Percentiles rank a stretch among this genome's conserved stretches.
These are phyloP conservation scores for Barnettozyma siamensis DNA, from an alignment of 805 yeast species.

Conservation along the genomic window DNA sequence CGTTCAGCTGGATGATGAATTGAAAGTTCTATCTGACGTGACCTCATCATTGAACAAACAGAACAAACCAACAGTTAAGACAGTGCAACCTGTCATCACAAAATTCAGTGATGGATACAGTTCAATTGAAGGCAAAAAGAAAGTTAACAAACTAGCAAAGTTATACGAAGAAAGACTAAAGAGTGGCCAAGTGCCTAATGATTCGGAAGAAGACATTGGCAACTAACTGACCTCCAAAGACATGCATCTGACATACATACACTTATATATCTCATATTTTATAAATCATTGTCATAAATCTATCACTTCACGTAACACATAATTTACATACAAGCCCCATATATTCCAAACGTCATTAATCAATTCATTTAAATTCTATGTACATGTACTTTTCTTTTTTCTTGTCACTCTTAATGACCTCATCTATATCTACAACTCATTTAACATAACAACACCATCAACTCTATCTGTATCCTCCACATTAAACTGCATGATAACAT, in stretches of 20 bases:
- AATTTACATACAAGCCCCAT: neutral
- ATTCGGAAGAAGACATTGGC: neutral
- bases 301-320: neutral
- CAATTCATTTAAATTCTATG: no score
- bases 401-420: no score
- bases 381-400: no score
- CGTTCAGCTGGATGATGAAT: slow-evolving; percentile 5
- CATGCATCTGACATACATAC: no score
- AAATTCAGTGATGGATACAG: slow-evolving; percentile 27
- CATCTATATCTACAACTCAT: slow-evolving; percentile 11
- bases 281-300: no score
- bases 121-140: slow-evolving; percentile 35
- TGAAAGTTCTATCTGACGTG: slow-evolving; percentile 18
- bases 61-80: slow-evolving; percentile 4
- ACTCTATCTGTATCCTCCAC: slow-evolving; percentile 39
- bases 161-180: slow-evolving; percentile 54
- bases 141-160: slow-evolving; percentile 57
- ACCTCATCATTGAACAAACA: slow-evolving; percentile 20
- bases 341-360: neutral
- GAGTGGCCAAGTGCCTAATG: neutral
- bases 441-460: slow-evolving; percentile 35
- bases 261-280: no score
- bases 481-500: slow-evolving; percentile 32
- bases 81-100: slow-evolving; percentile 12
- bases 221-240: neutral